phyloP scores from a whole-genome alignment of 306 rosid genomes.

The Datisca glomerata region DNA sequence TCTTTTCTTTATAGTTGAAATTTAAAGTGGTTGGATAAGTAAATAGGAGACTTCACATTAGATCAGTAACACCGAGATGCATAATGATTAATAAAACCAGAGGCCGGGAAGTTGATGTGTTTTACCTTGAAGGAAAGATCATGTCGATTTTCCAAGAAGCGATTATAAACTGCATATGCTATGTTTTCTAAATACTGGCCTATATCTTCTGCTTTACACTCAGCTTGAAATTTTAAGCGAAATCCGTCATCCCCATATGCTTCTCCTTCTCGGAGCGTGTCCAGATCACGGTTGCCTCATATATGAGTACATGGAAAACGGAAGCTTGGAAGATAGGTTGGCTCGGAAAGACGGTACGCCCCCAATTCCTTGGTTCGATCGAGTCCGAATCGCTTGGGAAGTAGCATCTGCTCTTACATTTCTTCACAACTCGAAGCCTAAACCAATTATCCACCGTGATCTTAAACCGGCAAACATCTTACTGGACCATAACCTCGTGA shows the following conservation, averaged over 20 bases:
- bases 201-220: too few species aligned
- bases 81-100: too few species aligned
- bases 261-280: slow-evolving; percentile 92
- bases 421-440: slow-evolving; percentile 82
- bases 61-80: too few species aligned
- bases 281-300: slow-evolving; percentile 70
- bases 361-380: slow-evolving; percentile 83
- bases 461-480: slow-evolving; percentile 91
- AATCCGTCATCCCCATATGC: slow-evolving; percentile 86
- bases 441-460: slow-evolving; percentile 92
- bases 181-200: too few species aligned
- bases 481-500: slow-evolving; percentile 67
- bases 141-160: too few species aligned
- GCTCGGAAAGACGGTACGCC: slow-evolving; percentile 33
- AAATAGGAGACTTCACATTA: too few species aligned
- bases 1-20: too few species aligned
- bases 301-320: slow-evolving; percentile 89
- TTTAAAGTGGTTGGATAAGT: too few species aligned
- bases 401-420: slow-evolving; percentile 81
- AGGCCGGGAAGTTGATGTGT: too few species aligned
- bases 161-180: too few species aligned
- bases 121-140: too few species aligned
- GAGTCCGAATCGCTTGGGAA: slow-evolving; percentile 95
- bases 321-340: slow-evolving; percentile 83
- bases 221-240: slow-evolving; percentile 84